Evolutionary conservation across 257 asterid species (phyloP), one percentile per base, ranked within the genome.

Genomic region (Lithospermum erythrorhizon): DNA sequence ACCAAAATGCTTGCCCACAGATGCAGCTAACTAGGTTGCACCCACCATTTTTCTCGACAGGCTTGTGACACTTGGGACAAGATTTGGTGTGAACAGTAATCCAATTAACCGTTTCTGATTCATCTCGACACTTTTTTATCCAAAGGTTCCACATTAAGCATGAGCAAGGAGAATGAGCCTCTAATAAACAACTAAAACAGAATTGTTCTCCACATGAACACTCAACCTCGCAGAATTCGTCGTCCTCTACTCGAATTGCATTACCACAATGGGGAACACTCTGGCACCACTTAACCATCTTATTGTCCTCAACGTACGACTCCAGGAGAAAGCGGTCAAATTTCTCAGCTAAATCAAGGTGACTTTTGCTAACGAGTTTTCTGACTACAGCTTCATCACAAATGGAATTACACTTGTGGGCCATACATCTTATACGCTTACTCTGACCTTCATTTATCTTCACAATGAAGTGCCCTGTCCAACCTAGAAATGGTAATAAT

Each of bases 261-360:
- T 84, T 89, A 70, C 99, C 99, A 78, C 99, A 93, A 68, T 93
- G 97, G n/a, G 99, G 99, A 57, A 71, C 61, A 63, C 99, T 93
- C 18, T 97, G 97, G 70, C 97, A 93, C 99, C 99, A 93, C 70
- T 93, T 86, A 32, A 93, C 97, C 97, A 83, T 93, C 73, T 76
- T 88, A 72, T 93, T 93, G 80, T 93, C 99, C 77, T 89, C 99
- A 57, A 93, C 89, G 71, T 93, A 93, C 2, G 99, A 93, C 78
- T 93, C 99, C 18, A 89, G 90, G 59, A 93, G 95, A 78, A 93
- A 89, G 15, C 94, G 73, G 51, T 93, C 99, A 77, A 93, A 89
- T 63, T 89, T 93, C 74, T 83, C 94, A 1, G 94, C 97, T 67
- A 93, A 77, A 72, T 79, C 96, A 45, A 87, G 94, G 54, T 79